Evolutionary conservation across 139 green algal genomes (phyloP).

Genomic region (Chlorella ohadii): DNA sequence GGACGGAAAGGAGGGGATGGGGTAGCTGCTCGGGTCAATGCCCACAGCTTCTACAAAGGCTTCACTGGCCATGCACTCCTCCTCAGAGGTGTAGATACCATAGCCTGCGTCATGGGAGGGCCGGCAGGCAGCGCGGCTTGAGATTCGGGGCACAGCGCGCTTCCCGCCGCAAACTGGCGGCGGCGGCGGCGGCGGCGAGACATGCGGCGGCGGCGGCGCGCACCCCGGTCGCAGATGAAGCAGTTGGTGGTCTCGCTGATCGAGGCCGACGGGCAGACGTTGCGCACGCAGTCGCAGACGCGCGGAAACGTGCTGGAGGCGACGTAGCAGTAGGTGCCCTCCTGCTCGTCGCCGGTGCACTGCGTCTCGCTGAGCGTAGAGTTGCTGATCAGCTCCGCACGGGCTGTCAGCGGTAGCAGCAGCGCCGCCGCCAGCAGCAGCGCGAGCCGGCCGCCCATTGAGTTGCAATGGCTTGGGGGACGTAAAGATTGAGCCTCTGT

Average conservation of each 20-base stretch:
- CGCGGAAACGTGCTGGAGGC: not conserved
- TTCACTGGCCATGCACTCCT: conserved; percentile 31
- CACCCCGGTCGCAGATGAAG: conserved; percentile 36
- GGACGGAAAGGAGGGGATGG: conserved; percentile 22
- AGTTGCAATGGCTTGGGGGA: no score
- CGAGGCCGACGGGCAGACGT: conserved; percentile 1
- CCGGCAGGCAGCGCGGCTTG: not conserved
- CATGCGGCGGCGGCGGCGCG: no score
- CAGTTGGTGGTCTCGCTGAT: conserved; percentile 28
- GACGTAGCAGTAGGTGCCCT: conserved; percentile 3
- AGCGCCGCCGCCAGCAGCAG: not conserved
- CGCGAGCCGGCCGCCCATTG: no score
- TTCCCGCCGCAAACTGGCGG: not conserved
- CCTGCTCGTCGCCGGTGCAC: conserved; percentile 3
- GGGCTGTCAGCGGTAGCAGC: not conserved
- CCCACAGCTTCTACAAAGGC: not conserved
- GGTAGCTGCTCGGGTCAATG: conserved; percentile 30
- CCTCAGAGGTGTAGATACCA: conserved; percentile 12
- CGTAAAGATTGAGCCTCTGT: no score
- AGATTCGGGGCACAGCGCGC: not conserved
- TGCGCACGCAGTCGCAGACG: conserved; percentile 23
- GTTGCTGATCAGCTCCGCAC: not conserved
- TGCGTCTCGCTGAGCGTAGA: not conserved
- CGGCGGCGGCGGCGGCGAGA: not conserved
- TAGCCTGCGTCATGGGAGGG: not conserved